Percentiles rank a stretch among this genome's conserved stretches.
These are phyloP conservation scores for Fusarium denticulatum DNA, from an alignment of 2,329 filamentous ascomycete species.

Conservation along the genomic window DNA sequence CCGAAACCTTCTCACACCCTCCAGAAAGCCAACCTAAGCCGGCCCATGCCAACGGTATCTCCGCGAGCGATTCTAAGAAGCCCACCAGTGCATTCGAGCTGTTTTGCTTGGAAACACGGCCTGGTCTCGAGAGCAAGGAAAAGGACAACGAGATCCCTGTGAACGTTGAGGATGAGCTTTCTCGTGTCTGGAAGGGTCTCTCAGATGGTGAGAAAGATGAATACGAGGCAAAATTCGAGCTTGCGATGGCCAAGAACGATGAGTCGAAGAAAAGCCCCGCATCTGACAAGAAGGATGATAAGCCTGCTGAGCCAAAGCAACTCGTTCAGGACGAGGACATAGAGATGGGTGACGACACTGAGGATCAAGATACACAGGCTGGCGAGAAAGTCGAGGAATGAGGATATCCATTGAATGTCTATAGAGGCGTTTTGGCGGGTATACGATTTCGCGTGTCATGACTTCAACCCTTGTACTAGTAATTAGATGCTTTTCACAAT, in stretches of 20 bases:
- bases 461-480: slow-evolving; percentile 23
- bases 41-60: slow-evolving; percentile 52
- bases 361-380: slow-evolving; percentile 51
- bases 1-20: slow-evolving; percentile 56
- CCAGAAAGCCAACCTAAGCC: slow-evolving; percentile 46
- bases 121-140: slow-evolving; percentile 55
- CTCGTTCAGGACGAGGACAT: slow-evolving; percentile 58
- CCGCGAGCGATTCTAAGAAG: slow-evolving; percentile 54
- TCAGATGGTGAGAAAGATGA: slow-evolving; percentile 60
- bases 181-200: slow-evolving; percentile 65
- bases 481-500: slow-evolving; percentile 14
- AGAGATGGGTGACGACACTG: slow-evolving; percentile 60
- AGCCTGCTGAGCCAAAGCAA: slow-evolving; percentile 45
- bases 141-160: slow-evolving; percentile 48
- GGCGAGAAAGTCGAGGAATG: slow-evolving; percentile 50
- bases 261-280: slow-evolving; percentile 40
- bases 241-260: slow-evolving; percentile 37
- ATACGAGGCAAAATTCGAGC: slow-evolving; percentile 53
- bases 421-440: slow-evolving; percentile 41
- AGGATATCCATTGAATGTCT: slow-evolving; percentile 18
- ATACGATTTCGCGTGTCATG: slow-evolving; percentile 27
- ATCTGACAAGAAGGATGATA: slow-evolving; percentile 40
- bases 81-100: slow-evolving; percentile 63
- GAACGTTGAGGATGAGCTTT: slow-evolving; percentile 64
- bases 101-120: slow-evolving; percentile 62